These are phyloP conservation scores for Pseudohalonectria lignicola DNA, from an alignment of 2,329 filamentous ascomycete species.

Conservation along the genomic window DNA sequence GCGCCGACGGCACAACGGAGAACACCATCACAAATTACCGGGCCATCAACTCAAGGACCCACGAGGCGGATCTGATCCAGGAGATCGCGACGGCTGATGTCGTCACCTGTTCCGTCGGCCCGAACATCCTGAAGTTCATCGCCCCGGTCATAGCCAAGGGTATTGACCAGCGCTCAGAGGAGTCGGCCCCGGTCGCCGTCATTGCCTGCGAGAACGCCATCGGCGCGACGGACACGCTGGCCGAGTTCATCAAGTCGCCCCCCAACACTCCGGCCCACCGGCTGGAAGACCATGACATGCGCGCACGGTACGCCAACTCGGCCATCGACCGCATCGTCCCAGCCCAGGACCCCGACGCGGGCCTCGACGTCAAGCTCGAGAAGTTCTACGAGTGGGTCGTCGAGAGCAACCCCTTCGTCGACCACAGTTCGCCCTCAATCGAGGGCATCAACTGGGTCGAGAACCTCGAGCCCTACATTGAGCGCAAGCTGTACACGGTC, in stretches of 20 bases:
- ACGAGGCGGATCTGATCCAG: slow-evolving; percentile 70
- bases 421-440: slow-evolving; percentile 24
- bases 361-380: slow-evolving; percentile 89
- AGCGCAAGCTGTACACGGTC: slow-evolving; percentile 95
- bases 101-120: slow-evolving; percentile 94
- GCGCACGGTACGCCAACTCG: slow-evolving; percentile 90
- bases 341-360: slow-evolving; percentile 68
- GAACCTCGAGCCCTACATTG: slow-evolving; percentile 7
- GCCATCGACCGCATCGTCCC: slow-evolving; percentile 98
- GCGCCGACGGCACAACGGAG: slow-evolving; percentile 66
- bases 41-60: slow-evolving; percentile 86
- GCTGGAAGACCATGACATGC: slow-evolving; percentile 55
- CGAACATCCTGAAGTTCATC: slow-evolving; percentile 93
- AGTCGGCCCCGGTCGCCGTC: slow-evolving; percentile 63
- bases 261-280: slow-evolving; percentile 60
- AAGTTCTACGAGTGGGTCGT: slow-evolving; percentile 99
- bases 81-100: slow-evolving; percentile 82
- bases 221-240: slow-evolving; percentile 81
- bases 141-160: slow-evolving; percentile 92
- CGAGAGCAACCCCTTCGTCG: slow-evolving; percentile 43
- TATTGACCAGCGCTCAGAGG: slow-evolving; percentile 59
- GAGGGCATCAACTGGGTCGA: slow-evolving; percentile 37
- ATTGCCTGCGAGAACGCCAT: slow-evolving; percentile 99
- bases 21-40: slow-evolving; percentile 91
- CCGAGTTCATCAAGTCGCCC: slow-evolving; percentile 65